Conservation (phyloP, 345 rosid species). For the Kandelia obovata region DNA sequence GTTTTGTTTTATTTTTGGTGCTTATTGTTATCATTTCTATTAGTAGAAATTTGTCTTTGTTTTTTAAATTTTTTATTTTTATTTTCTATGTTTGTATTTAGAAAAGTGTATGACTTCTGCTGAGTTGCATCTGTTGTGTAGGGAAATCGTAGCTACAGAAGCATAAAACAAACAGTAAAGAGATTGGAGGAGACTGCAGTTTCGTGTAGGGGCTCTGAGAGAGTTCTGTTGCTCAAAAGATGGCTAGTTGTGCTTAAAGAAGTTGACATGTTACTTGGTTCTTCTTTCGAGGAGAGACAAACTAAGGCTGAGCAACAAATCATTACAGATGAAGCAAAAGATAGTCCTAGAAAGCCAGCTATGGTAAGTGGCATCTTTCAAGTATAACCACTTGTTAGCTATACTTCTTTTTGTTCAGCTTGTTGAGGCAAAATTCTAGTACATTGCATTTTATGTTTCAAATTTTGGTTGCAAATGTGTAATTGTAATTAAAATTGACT, state of each 20-base stretch:
- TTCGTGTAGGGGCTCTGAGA: slow-evolving; percentile 68
- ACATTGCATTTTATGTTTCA: neutral
- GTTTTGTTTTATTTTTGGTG: neutral
- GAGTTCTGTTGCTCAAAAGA: slow-evolving; percentile 64
- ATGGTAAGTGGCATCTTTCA: slow-evolving; percentile 38
- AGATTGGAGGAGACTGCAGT: slow-evolving; percentile 89
- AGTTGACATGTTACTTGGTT: slow-evolving; percentile 40
- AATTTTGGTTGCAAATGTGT: neutral
- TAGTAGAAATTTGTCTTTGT: neutral
- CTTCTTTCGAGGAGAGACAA: slow-evolving; percentile 43
- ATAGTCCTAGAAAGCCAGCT: slow-evolving; percentile 35
- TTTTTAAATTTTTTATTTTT: too few relatives aligned
- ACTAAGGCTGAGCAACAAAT: slow-evolving; percentile 36
- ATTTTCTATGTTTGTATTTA: neutral
- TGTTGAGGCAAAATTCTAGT: too few relatives aligned
- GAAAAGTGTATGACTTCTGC: too few relatives aligned
- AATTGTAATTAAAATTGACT: neutral
- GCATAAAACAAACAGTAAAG: slow-evolving; percentile 65
- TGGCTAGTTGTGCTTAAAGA: slow-evolving; percentile 82
- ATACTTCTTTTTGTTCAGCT: neutral
- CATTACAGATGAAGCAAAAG: slow-evolving; percentile 52
- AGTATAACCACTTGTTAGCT: too few relatives aligned
- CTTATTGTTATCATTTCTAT: neutral
- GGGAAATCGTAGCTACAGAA: slow-evolving; percentile 60
- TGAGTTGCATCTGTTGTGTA: slow-evolving; percentile 20